phyloP scores from a whole-genome alignment of 2,329 filamentous ascomycete species.

The Penicillium verrucosum region DNA sequence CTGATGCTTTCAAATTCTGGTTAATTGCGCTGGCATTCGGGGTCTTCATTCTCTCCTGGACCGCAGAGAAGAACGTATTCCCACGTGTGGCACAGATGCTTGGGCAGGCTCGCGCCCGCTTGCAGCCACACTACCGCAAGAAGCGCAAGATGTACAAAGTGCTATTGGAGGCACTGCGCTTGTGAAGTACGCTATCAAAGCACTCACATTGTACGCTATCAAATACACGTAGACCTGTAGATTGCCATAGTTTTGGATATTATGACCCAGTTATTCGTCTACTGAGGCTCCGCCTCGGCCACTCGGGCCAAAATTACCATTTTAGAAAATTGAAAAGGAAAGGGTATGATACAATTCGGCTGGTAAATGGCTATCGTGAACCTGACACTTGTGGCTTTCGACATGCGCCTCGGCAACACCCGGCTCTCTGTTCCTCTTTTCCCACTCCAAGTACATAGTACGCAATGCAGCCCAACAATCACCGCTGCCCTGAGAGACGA shows the following conservation, averaged over 20 bases:
- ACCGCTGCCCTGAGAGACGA: not conserved
- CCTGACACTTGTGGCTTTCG: not conserved
- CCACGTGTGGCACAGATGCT: slow-evolving; percentile 64
- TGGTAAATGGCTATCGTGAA: slow-evolving; percentile 7
- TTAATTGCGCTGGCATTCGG: slow-evolving; percentile 66
- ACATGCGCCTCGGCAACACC: not conserved
- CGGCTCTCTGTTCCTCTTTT: not conserved
- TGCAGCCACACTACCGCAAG: slow-evolving; percentile 62
- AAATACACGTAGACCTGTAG: slow-evolving; percentile 9
- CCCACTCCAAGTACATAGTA: not conserved
- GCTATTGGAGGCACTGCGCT: slow-evolving; percentile 64
- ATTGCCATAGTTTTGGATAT: not conserved
- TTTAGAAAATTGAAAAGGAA: slow-evolving; percentile 11
- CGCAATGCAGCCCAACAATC: not conserved
- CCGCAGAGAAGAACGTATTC: slow-evolving; percentile 69
- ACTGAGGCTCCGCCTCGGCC: not conserved
- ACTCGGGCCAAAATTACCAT: not conserved
- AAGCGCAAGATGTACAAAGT: slow-evolving; percentile 85
- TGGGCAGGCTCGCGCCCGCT: slow-evolving; percentile 57
- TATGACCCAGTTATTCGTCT: not conserved
- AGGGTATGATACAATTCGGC: slow-evolving; percentile 26
- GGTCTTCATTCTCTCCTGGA: slow-evolving; percentile 68
- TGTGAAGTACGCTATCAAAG: slow-evolving; percentile 5
- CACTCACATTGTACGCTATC: slow-evolving; percentile 10
- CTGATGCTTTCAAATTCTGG: slow-evolving; percentile 67